These are phyloP conservation scores for Ehretia macrophylla DNA, from an alignment of 257 asterid genomes.

Conservation along the genomic window DNA sequence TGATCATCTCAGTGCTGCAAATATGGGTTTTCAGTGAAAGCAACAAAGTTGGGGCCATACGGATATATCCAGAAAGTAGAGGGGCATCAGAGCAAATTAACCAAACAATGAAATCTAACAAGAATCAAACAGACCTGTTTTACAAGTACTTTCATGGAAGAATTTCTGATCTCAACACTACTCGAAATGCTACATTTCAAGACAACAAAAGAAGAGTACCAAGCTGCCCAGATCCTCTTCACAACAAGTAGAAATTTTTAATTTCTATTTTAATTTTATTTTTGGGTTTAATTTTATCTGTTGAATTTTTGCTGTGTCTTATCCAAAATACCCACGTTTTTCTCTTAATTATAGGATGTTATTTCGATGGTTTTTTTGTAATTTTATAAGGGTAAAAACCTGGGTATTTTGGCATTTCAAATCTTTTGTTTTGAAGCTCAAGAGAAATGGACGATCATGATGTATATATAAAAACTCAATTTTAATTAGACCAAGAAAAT, in stretches of 20 bases:
- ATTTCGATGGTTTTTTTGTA: constrained; percentile 13
- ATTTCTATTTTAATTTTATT: background rate
- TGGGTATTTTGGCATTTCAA: constrained; percentile 71
- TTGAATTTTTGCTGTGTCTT: constrained; percentile 15
- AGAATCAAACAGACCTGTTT: constrained; percentile 40
- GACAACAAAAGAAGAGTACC: constrained; percentile 61
- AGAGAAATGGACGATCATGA: constrained; percentile 19
- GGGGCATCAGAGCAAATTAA: constrained; percentile 16
- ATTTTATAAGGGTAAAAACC: constrained; percentile 46
- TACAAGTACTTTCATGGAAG: constrained; percentile 34
- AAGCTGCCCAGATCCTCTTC: constrained; percentile 97
- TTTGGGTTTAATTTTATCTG: background rate
- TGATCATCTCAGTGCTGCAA: constrained; percentile 35
- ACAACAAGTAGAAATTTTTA: constrained; percentile 43
- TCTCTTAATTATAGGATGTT: constrained; percentile 17
- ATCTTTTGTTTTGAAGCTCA: constrained; percentile 12
- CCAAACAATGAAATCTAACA: constrained; percentile 6
- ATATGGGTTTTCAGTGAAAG: constrained; percentile 25
- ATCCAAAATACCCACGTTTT: constrained; percentile 79
- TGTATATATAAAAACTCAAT: constrained; percentile 22
- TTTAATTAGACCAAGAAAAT: background rate
- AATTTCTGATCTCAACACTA: constrained; percentile 20
- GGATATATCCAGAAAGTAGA: constrained; percentile 37
- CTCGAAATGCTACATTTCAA: constrained; percentile 35
- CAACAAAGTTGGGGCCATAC: constrained; percentile 44